These are phyloP conservation scores for Theileria equi DNA, from an alignment of 169 alveolate species.

Conservation along the genomic window DNA sequence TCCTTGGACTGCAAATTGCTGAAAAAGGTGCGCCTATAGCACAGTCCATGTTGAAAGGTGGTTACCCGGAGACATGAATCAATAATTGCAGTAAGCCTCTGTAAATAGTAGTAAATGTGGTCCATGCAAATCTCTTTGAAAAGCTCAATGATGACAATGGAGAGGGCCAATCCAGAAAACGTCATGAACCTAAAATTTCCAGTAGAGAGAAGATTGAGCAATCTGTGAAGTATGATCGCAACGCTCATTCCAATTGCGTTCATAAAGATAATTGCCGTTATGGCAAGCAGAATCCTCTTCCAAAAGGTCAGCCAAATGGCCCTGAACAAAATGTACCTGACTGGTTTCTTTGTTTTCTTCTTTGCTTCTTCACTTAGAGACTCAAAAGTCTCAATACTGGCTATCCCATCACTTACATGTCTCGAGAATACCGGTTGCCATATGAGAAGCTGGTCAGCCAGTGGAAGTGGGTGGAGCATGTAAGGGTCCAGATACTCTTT, in stretches of 20 bases:
- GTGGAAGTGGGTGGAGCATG: slow-evolving; percentile 31
- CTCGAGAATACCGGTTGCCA: slow-evolving; percentile 54
- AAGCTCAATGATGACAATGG: neutral
- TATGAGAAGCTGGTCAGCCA: slow-evolving; percentile 27
- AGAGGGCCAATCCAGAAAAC: neutral
- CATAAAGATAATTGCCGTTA: slow-evolving; percentile 7
- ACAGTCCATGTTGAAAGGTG: slow-evolving; percentile 21
- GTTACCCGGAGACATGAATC: slow-evolving; percentile 3
- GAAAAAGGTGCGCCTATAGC: slow-evolving; percentile 1
- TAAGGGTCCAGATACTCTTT: slow-evolving; percentile 10
- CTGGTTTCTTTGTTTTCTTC: slow-evolving; percentile 1
- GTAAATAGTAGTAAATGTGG: slow-evolving; percentile 11
- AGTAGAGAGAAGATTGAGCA: neutral
- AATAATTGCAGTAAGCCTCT: slow-evolving; percentile 2
- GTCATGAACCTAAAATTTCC: neutral
- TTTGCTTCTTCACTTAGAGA: neutral
- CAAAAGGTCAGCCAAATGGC: slow-evolving; percentile 42
- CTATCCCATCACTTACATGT: slow-evolving; percentile 55
- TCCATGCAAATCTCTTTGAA: neutral
- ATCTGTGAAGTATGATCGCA: slow-evolving; percentile 7
- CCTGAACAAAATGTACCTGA: slow-evolving; percentile 6
- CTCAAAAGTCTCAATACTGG: slow-evolving; percentile 17
- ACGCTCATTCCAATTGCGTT: slow-evolving; percentile 4
- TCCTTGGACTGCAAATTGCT: neutral
- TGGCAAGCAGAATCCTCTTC: slow-evolving; percentile 16